Conservation (phyloP, 768 basidiomycete species). For the Trametes cingulata region DNA sequence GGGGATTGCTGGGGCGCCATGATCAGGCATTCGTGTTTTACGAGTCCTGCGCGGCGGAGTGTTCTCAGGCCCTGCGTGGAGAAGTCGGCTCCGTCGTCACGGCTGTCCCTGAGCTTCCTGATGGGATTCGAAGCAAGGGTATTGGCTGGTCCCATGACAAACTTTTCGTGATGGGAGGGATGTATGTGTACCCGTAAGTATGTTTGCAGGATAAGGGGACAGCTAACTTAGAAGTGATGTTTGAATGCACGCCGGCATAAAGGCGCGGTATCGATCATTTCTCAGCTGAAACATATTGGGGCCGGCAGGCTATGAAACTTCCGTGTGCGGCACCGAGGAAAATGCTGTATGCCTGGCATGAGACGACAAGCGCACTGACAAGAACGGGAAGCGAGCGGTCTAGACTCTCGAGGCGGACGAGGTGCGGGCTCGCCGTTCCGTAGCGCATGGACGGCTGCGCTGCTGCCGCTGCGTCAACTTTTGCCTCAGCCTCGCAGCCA, state of each 20-base stretch:
- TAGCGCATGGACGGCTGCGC: background rate
- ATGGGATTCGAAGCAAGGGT: background rate
- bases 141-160: slow-evolving; percentile 8
- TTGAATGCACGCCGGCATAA: too few species aligned
- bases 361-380: too few species aligned
- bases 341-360: too few species aligned
- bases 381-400: too few species aligned
- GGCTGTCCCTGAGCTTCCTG: slow-evolving; percentile 3
- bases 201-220: background rate
- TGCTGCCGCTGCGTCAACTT: background rate
- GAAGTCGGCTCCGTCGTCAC: background rate
- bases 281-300: slow-evolving; percentile 1
- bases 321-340: too few species aligned
- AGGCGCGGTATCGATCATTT: background rate
- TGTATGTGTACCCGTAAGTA: background rate
- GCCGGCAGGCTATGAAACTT: background rate
- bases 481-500: slow-evolving; percentile 1
- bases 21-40: background rate
- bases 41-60: background rate
- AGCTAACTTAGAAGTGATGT: background rate
- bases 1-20: background rate
- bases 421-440: background rate
- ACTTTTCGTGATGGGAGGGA: slow-evolving; percentile 1
- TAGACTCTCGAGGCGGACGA: too few species aligned
- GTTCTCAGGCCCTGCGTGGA: slow-evolving; percentile 4